These are phyloP conservation scores for Gossypium turneri DNA, from an alignment of 345 rosid genomes.

Conservation along the genomic window DNA sequence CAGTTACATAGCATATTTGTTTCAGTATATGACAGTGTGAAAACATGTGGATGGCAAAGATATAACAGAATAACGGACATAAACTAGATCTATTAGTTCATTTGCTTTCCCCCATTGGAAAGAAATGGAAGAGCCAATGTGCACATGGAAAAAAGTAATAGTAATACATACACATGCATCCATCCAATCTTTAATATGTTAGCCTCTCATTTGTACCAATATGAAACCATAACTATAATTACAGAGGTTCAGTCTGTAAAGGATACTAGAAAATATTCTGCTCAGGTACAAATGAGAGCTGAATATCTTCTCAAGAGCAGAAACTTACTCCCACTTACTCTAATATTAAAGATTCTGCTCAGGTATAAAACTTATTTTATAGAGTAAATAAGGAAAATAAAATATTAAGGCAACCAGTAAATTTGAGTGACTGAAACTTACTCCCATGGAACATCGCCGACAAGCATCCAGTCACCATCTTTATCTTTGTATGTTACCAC, in stretches of 20 bases:
- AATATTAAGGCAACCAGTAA: neutral
- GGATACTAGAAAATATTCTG: neutral
- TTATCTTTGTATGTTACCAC: constrained; percentile 89
- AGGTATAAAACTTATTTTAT: neutral
- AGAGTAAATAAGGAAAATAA: neutral
- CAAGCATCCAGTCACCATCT: constrained; percentile 95
- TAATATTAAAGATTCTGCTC: neutral
- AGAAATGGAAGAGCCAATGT: neutral
- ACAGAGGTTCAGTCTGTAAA: neutral
- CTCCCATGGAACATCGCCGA: constrained; percentile 99
- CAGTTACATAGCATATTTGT: neutral
- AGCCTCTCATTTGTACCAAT: neutral
- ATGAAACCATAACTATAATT: neutral
- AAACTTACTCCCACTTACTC: too few relatives aligned
- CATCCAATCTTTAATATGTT: neutral
- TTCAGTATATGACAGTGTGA: neutral
- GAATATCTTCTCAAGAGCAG: too few relatives aligned
- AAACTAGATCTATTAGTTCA: neutral
- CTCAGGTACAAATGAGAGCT: neutral
- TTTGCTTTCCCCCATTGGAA: neutral
- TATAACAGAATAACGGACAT: neutral
- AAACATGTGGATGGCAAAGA: neutral
- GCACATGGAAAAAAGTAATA: neutral
- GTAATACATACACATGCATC: neutral
- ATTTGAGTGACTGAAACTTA: constrained; percentile 37